phyloP scores from a whole-genome alignment of 179 eudicot species.

The Silene coronaria region DNA sequence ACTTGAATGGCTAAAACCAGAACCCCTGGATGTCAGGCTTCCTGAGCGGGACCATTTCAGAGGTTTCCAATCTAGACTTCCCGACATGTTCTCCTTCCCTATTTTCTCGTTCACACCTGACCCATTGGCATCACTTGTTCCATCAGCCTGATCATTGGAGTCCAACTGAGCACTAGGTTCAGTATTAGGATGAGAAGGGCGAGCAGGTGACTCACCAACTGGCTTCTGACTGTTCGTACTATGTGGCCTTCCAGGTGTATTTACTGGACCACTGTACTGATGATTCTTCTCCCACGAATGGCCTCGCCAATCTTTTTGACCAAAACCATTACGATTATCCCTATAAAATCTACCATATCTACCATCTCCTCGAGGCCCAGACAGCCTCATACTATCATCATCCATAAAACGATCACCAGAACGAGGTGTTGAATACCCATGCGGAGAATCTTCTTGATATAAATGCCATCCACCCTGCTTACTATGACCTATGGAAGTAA shows the following conservation, averaged over 20 bases:
- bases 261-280: constrained; percentile 31
- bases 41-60: constrained; percentile 80
- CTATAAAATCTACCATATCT: constrained; percentile 50
- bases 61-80: constrained; percentile 71
- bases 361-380: constrained; percentile 51
- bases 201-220: constrained; percentile 33
- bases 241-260: constrained; percentile 40
- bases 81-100: constrained; percentile 50
- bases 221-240: constrained; percentile 36
- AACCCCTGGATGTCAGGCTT: constrained; percentile 64
- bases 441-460: constrained; percentile 54
- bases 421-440: constrained; percentile 49
- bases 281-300: constrained; percentile 39
- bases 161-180: constrained; percentile 41
- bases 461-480: constrained; percentile 74
- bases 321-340: constrained; percentile 44
- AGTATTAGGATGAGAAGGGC: constrained; percentile 45
- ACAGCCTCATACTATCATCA: constrained; percentile 45
- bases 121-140: constrained; percentile 35
- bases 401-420: constrained; percentile 47
- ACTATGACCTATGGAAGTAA: constrained; percentile 58
- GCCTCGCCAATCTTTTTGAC: constrained; percentile 56
- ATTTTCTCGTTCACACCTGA: constrained; percentile 32
- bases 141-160: constrained; percentile 50
- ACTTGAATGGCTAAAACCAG: constrained; percentile 67